Evolutionary conservation across 805 yeast species (phyloP).

Genomic region (Ogataea methylovora): DNA sequence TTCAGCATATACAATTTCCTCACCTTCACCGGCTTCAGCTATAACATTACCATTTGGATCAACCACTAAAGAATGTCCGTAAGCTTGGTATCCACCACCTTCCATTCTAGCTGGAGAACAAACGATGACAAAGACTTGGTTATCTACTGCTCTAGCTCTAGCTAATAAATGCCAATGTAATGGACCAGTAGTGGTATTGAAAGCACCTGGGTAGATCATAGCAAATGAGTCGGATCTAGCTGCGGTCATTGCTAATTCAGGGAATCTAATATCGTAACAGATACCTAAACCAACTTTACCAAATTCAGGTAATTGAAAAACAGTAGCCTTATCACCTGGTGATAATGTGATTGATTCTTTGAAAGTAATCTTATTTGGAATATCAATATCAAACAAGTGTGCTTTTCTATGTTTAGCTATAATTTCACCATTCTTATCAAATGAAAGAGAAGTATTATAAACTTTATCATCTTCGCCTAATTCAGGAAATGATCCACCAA

Average conservation of each 20-base stretch:
- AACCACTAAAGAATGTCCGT: slow-evolving; percentile 60
- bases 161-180: slow-evolving; percentile 77
- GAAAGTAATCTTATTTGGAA: slow-evolving; percentile 85
- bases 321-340: slow-evolving; percentile 79
- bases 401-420: slow-evolving; percentile 87
- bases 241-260: slow-evolving; percentile 67
- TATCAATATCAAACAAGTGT: slow-evolving; percentile 87
- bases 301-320: slow-evolving; percentile 53
- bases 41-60: slow-evolving; percentile 55
- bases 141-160: slow-evolving; percentile 67
- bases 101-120: slow-evolving; percentile 85
- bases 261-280: slow-evolving; percentile 76
- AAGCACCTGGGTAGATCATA: slow-evolving; percentile 79
- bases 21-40: slow-evolving; percentile 73
- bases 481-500: slow-evolving; percentile 95
- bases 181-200: slow-evolving; percentile 80
- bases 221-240: slow-evolving; percentile 64
- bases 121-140: slow-evolving; percentile 61
- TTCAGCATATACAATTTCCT: slow-evolving; percentile 68
- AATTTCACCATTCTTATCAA: slow-evolving; percentile 62
- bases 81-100: slow-evolving; percentile 52
- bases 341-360: slow-evolving; percentile 70
- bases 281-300: slow-evolving; percentile 82
- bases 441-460: slow-evolving; percentile 71
- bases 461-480: slow-evolving; percentile 46